Evolutionary conservation across 2,329 filamentous ascomycete species (phyloP), one percentile per base, ranked within the genome.

Genomic region (Ophiostoma novo-ulmi): DNA sequence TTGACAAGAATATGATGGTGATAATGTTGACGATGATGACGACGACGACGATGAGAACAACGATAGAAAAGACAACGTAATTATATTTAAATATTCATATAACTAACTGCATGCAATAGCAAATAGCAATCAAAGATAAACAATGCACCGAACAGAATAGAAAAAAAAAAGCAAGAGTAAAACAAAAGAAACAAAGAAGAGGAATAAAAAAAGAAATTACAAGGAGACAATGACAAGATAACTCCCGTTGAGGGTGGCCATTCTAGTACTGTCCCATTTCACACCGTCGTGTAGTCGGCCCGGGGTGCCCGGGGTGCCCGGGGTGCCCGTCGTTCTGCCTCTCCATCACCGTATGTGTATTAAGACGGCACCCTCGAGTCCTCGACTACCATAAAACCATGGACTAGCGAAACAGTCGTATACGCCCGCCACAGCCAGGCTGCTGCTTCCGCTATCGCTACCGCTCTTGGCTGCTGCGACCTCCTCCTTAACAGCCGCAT

Each of bases 401-500:
- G n/a, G n/a, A 22, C 22, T 13, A 63, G 26, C 26, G 4, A 61
- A 26, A 26, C 14, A 22, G 61, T 17, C 61, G 61, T 38, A 64
- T 5, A 14, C 55, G 14, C 58, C 58, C 11, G 7, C 4, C 55
- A 61, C 22, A 35, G 7, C 17, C 58, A 63, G 55, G 55, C 26
- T 22, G 6, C 22, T 35, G n/a, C 52, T 58, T 4, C 14, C 52
- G 52, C n/a, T 55, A 13, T 17, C 58, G 44, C 44, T 52, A 20
- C 13, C 44, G 44, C 44, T 52, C 5, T 6, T 52, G 7, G 35
- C 35, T 64, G 61, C 61, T 64, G 35, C 35, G 35, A 17, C 36
- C 38, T 20, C 61, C 61, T 64, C 36, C 64, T 11, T 44, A 67
- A 41, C 86, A 88, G 75, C 82, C 83, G 80, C 86, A 88, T 72